These are phyloP conservation scores for Beauveria sp. DNA, from an alignment of 2,329 filamentous ascomycete species.

Conservation along the genomic window DNA sequence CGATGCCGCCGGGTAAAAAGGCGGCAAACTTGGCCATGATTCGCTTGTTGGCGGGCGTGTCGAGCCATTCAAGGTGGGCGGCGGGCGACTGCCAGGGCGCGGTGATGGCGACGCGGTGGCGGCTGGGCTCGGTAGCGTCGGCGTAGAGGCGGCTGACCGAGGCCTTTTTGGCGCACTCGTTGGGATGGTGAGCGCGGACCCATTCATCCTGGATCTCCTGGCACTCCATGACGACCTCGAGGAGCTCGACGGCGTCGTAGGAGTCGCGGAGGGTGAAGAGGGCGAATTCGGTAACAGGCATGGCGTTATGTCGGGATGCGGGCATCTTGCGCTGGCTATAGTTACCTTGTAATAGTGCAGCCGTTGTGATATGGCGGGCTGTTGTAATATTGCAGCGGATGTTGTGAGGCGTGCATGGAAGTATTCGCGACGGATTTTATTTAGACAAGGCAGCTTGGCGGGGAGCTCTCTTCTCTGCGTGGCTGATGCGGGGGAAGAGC, in stretches of 20 bases:
- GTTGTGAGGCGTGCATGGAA: neutral
- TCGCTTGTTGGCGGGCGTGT: conserved; percentile 30
- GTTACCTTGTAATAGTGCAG: neutral
- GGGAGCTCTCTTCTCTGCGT: neutral
- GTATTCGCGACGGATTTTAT: no score
- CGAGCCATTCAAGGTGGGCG: conserved; percentile 36
- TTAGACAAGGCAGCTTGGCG: neutral
- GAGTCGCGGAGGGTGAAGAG: conserved; percentile 24
- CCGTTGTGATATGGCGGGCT: neutral
- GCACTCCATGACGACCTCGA: conserved; percentile 23
- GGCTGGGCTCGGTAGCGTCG: conserved; percentile 24
- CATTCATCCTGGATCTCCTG: conserved; percentile 32
- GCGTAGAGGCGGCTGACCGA: conserved; percentile 29
- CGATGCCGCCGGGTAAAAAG: conserved; percentile 21
- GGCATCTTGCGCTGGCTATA: no score
- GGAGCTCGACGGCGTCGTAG: conserved; percentile 25
- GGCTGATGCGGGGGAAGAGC: neutral
- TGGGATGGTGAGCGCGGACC: conserved; percentile 29
- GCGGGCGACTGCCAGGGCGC: conserved; percentile 36
- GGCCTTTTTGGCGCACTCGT: conserved; percentile 24
- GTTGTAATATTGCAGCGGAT: neutral
- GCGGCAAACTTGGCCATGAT: conserved; percentile 25
- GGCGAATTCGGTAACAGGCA: conserved; percentile 35
- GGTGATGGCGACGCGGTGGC: conserved; percentile 32
- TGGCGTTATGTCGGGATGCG: conserved; percentile 12